phyloP scores from a whole-genome alignment of 2,329 filamentous ascomycete genomes.

The Trichoderma sp. region DNA sequence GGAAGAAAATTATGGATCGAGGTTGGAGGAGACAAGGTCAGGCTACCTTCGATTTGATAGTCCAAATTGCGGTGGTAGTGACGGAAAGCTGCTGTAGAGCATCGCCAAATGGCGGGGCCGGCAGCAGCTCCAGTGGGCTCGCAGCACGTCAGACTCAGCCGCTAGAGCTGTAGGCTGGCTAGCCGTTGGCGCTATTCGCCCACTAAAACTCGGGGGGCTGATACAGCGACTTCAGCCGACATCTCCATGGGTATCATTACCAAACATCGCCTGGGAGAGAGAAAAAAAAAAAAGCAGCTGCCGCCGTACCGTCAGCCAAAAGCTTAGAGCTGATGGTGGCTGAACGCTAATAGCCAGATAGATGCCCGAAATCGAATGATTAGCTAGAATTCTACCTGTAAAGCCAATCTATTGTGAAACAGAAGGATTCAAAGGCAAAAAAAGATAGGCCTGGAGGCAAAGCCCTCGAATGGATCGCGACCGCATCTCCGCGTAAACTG shows the following conservation, averaged over 20 bases:
- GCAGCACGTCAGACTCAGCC: constrained; percentile 21
- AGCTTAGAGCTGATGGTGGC: background rate
- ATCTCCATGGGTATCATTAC: background rate
- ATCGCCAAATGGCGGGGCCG: constrained; percentile 2
- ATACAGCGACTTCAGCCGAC: constrained; percentile 2
- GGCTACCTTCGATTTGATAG: background rate
- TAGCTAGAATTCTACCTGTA: too few species aligned
- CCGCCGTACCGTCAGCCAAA: background rate
- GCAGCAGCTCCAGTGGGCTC: constrained; percentile 9
- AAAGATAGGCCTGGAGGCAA: background rate
- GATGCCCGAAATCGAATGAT: background rate
- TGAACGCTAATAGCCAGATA: background rate
- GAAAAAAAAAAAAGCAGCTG: background rate
- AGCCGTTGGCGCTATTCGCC: constrained; percentile 8
- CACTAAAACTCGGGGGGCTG: constrained; percentile 10
- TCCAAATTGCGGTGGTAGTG: background rate
- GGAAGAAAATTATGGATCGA: background rate
- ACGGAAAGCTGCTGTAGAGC: background rate
- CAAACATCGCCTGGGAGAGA: background rate
- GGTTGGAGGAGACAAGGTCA: background rate
- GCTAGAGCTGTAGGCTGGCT: constrained; percentile 6
- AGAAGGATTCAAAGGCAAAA: background rate
- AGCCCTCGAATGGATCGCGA: background rate
- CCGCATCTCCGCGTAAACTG: too few species aligned
- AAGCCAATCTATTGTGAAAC: background rate